These are phyloP conservation scores for Clitopilus hobsonii DNA, from an alignment of 768 basidiomycete species.

Conservation along the genomic window DNA sequence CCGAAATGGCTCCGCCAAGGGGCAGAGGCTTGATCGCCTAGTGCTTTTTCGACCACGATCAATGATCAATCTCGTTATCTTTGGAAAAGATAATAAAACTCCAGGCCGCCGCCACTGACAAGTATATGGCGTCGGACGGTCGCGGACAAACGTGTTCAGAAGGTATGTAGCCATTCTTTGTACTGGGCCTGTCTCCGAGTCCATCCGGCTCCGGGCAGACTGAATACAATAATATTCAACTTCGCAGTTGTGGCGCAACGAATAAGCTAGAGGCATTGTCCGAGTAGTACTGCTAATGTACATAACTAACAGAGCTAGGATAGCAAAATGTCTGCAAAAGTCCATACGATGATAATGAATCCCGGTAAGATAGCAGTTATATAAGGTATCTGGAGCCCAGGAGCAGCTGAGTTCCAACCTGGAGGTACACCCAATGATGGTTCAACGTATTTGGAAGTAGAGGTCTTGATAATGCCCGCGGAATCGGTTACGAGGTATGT, in stretches of 20 bases:
- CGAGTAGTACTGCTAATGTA: background rate
- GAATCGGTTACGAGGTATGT: slow-evolving; percentile 58
- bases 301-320: slow-evolving; percentile 5
- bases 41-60: background rate
- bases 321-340: slow-evolving; percentile 10
- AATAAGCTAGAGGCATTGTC: background rate
- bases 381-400: slow-evolving; percentile 9
- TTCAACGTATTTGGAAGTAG: slow-evolving; percentile 41
- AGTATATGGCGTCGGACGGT: too few relatives aligned
- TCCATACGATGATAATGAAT: slow-evolving; percentile 13
- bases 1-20: background rate
- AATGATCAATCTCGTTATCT: background rate
- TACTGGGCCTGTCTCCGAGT: too few relatives aligned
- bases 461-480: slow-evolving; percentile 48
- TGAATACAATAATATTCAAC: too few relatives aligned
- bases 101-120: background rate
- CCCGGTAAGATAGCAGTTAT: slow-evolving; percentile 9
- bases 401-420: slow-evolving; percentile 40
- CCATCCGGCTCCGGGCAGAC: too few relatives aligned
- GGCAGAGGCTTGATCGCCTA: background rate
- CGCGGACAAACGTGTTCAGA: too few relatives aligned
- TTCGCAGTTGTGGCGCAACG: background rate
- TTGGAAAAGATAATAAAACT: slow-evolving; percentile 1
- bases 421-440: slow-evolving; percentile 62
- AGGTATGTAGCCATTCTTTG: too few relatives aligned